A percentile compares a stretch with the other conserved stretches of the same genome.
phyloP scores from a whole-genome alignment of 1,284 basidiomycete genomes.

The Austroboletus olivaceoglutinosus region DNA sequence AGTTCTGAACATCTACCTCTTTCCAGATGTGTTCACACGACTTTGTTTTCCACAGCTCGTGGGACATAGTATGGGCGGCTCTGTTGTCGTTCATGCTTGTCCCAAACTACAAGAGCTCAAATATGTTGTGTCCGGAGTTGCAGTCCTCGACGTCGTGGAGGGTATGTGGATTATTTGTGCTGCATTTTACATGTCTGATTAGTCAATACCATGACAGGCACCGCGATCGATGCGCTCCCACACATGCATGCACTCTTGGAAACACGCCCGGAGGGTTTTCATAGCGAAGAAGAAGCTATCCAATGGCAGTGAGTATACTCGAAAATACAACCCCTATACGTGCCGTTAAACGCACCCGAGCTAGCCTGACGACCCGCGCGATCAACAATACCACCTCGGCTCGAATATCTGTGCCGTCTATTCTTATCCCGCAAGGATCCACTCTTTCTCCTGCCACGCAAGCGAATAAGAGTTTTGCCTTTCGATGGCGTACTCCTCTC shows the following conservation, averaged over 20 bases:
- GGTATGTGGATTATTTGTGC: conserved; percentile 44
- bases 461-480: conserved; percentile 30
- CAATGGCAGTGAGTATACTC: conserved; percentile 87
- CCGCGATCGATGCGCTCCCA: conserved; percentile 89
- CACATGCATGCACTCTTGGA: conserved; percentile 90
- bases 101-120: conserved; percentile 63
- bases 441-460: conserved; percentile 32
- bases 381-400: conserved; percentile 81
- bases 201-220: conserved; percentile 50
- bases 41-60: conserved; percentile 53
- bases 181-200: background rate
- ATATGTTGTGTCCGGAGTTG: conserved; percentile 78
- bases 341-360: background rate
- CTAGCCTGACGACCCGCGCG: conserved; percentile 43
- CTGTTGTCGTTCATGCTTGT: conserved; percentile 75
- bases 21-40: background rate
- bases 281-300: conserved; percentile 80
- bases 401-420: conserved; percentile 79
- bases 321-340: background rate
- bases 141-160: conserved; percentile 95
- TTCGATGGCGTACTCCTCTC: conserved; percentile 84
- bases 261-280: conserved; percentile 81
- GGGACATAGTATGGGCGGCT: conserved; percentile 91
- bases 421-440: conserved; percentile 55
- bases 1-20: background rate